Percentiles rank a stretch among this genome's conserved stretches.
These are phyloP conservation scores for Exophiala aquamarina DNA, from an alignment of 2,329 filamentous ascomycete species.

Conservation along the genomic window DNA sequence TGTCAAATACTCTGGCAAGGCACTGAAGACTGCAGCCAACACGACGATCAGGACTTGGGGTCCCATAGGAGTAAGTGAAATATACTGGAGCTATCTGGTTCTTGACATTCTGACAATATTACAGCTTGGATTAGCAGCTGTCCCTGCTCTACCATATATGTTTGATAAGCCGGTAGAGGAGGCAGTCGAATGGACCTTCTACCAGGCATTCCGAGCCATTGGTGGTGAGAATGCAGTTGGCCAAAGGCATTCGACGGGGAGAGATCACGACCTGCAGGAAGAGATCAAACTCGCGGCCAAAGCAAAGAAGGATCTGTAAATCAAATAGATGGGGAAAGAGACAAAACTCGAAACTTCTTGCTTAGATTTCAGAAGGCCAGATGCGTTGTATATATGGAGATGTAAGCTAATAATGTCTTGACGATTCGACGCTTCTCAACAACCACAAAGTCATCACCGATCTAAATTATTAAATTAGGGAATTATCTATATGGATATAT, in stretches of 20 bases:
- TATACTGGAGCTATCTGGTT: not conserved
- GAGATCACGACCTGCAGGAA: slow-evolving; percentile 19
- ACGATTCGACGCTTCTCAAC: too few species aligned
- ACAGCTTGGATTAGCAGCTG: slow-evolving; percentile 58
- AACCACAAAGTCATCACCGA: too few species aligned
- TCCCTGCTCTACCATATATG: slow-evolving; percentile 34
- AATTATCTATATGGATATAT: too few species aligned
- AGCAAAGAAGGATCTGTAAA: slow-evolving; percentile 25
- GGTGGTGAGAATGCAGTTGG: slow-evolving; percentile 63
- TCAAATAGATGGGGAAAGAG: not conserved
- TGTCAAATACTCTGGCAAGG: slow-evolving; percentile 81
- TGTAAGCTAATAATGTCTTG: too few species aligned
- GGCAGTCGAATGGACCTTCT: slow-evolving; percentile 86
- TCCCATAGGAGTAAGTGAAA: slow-evolving; percentile 76
- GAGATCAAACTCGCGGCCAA: slow-evolving; percentile 16
- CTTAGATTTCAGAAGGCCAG: not conserved
- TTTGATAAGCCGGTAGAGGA: slow-evolving; percentile 81
- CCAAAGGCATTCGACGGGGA: slow-evolving; percentile 23
- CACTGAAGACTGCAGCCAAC: slow-evolving; percentile 82
- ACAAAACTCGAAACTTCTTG: not conserved
- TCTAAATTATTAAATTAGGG: too few species aligned
- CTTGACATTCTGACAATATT: slow-evolving; percentile 18
- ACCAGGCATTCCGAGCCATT: slow-evolving; percentile 72
- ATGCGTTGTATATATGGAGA: too few species aligned
- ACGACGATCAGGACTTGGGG: slow-evolving; percentile 75